Base-by-base conservation (phyloP, 768 basidiomycete species). In the Russula griseocarnosa region DNA sequence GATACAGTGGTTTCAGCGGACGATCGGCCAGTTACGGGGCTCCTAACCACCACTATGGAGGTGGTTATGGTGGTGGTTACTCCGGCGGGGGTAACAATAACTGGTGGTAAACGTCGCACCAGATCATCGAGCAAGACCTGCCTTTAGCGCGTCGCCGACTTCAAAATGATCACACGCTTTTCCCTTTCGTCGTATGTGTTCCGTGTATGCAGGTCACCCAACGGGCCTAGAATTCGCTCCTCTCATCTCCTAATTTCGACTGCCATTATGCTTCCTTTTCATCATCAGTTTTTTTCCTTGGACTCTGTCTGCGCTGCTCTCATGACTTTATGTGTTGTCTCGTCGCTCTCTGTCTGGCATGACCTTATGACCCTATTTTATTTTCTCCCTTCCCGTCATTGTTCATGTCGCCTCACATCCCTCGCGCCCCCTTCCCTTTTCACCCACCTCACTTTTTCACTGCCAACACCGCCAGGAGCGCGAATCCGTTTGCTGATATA, bases 281-380 rank as follows among this genome's bases (percentile, higher is more conserved):
- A 46, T 55, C 46, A 47, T 22, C 50, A 63, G 46, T 55, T 47
- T 61, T 47, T 61, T 68, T 44, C 30, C 68, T 71, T 73, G 77
- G 75, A 80, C 76, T 46, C 76, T 53, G 20, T 76, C 67, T 72
- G 82, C 82, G 82, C 85, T 86, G 82, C 85, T 86, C 82, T 83
- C 81, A 79, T 74, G 78, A 73, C 69, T 74, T 69, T 64, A 77
- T 76, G 76, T 78, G 78, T 78, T 77, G 80, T 83, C 82, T 79
- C 80, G 79, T 81, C 79, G 76, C 76, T 77, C 69, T 73, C 77
- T 77, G 79, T 79, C 79, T 77, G 66, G 68, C 68, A 69, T 62
- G 66, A 67, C 68, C 36, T 67, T 65, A 69, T 58, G 66, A 63
- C 66, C 68, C 66, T 69, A 67, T 67, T 20, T 69, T 69, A 67